Base-by-base conservation (phyloP, 805 yeast species). In the Grigorovia humatica region DNA sequence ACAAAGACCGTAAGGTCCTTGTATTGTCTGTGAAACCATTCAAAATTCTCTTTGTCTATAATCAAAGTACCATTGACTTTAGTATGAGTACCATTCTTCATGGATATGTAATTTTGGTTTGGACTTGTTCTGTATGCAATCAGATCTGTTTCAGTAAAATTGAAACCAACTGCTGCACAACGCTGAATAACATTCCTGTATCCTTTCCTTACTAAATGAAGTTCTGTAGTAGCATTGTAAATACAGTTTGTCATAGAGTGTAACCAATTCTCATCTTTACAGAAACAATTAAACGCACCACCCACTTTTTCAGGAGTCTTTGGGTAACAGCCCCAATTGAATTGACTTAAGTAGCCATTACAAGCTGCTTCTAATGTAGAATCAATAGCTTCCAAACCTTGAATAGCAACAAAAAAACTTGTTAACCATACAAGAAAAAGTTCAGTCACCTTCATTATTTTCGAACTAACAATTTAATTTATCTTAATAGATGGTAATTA, bases 191-290 rank as follows among this genome's bases (percentile, higher is more conserved):
- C 50, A 58, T 75, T 76, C 44, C 57, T 58, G 44, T 70, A 69
- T 0, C 74, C 78, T 50, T 74, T 75, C 15, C 66, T 58, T 9
- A 64, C 55, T 35, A 63, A 61, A 15, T 56, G 55, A 17, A 65
- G 58, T 43, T 60, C 59, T 43, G 62, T 59, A 1, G 74, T 64
- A 44, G 67, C 64, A 13, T 60, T 59, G 35, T 66, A 57, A 17
- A 75, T 63, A 60, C 79, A 75, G 46, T 63, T 66, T 0, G 78
- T 65, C 0, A 74, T 67, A 0, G 76, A 67, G 1, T 76, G 77
- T 27, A 74, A 52, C 77, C 77, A 75, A 44, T 73, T 67, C 19
- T 64, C 53, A 55, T 74, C 73, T 4, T 58, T 56, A 56, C 79
- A 75, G 18, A 73, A 70, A 50, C 79, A 75, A 2, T 52, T 57